Evolutionary conservation across 768 basidiomycete genomes (phyloP), one percentile per base, ranked within the genome.

Genomic region (Hysterangium stoloniferum): DNA sequence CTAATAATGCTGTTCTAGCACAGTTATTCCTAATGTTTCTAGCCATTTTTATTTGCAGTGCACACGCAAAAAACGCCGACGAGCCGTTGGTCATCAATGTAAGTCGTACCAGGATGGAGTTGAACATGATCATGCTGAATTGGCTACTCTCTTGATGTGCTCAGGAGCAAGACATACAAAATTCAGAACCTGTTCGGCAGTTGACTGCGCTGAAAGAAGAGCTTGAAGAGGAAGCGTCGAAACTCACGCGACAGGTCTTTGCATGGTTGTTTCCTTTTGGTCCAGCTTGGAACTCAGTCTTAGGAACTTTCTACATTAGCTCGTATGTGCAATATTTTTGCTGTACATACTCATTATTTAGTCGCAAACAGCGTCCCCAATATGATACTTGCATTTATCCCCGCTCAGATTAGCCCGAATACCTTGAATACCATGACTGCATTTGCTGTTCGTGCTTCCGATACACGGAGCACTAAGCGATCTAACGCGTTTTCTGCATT

Each of bases 231-330:
- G 65, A 73, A 52, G 74, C 80, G 63, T 88, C 85, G 24, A 83
- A 85, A 27, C 63, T 88, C 41, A 79, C 92, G 80, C 82, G 84
- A 50, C 77, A 80, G 59, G 73, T 90, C 31, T 94, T 94, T 66
- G 71, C 76, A 4, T 78, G 78, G 70, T 68, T 93, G 52, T 95
- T 95, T 62, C 91, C 91, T 31, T 95, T 94, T 61, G 86, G 87
- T 29, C 90, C 89, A 52, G 91, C 80, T 6, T 88, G 83, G 82
- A 93, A 92, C 66, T 84, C 87, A 78, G 79, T 96, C 50, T 73
- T 94, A 25, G 92, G 87, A 55, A 94, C 92, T 17, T 92, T 94
- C 73, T 94, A 94, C 72, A 94, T 94, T 68, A 92, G 88, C 74
- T 94, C 90, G 91, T 93, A 64, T 62, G 88, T 77, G 22, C 19